Percentiles rank a stretch among this genome's conserved stretches.
Evolutionary conservation across 345 rosid genomes (phyloP).

Genomic region (Eucalyptus rudis): DNA sequence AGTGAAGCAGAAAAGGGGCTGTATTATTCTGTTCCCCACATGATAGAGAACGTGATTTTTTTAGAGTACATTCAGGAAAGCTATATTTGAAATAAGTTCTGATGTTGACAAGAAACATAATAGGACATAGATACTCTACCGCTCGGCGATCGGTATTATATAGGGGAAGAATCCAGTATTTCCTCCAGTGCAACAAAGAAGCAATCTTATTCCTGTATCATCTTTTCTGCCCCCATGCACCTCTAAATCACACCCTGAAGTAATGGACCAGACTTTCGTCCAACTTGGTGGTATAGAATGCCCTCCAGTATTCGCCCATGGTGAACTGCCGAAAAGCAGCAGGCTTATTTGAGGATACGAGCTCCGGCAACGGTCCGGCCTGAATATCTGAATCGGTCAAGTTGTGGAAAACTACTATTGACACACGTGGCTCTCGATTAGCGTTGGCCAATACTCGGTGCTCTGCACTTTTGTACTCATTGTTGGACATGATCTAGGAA

Average conservation of each 20-base stretch:
- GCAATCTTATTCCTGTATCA: background rate
- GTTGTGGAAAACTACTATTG: slow-evolving; percentile 25
- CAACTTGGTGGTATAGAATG: slow-evolving; percentile 22
- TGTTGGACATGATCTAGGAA: slow-evolving; percentile 32
- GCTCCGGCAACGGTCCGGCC: slow-evolving; percentile 25
- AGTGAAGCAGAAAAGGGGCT: too few species aligned
- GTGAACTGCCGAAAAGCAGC: slow-evolving; percentile 13
- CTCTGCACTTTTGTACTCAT: slow-evolving; percentile 29
- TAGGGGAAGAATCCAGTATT: too few species aligned
- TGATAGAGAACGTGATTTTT: too few species aligned
- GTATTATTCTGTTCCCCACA: too few species aligned
- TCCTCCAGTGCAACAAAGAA: background rate
- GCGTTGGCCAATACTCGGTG: slow-evolving; percentile 37
- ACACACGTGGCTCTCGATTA: slow-evolving; percentile 2
- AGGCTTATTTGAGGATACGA: slow-evolving; percentile 18
- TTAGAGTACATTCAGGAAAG: too few species aligned
- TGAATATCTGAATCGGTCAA: background rate
- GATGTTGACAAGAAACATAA: too few species aligned
- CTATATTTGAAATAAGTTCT: too few species aligned
- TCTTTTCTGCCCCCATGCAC: background rate
- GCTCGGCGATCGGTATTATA: too few species aligned
- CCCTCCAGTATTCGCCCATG: slow-evolving; percentile 3
- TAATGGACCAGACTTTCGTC: slow-evolving; percentile 20
- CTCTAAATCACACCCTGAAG: slow-evolving; percentile 3
- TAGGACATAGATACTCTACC: too few species aligned